Conservation (phyloP, 2,329 filamentous ascomycete genomes). For the Claviceps monticola region DNA sequence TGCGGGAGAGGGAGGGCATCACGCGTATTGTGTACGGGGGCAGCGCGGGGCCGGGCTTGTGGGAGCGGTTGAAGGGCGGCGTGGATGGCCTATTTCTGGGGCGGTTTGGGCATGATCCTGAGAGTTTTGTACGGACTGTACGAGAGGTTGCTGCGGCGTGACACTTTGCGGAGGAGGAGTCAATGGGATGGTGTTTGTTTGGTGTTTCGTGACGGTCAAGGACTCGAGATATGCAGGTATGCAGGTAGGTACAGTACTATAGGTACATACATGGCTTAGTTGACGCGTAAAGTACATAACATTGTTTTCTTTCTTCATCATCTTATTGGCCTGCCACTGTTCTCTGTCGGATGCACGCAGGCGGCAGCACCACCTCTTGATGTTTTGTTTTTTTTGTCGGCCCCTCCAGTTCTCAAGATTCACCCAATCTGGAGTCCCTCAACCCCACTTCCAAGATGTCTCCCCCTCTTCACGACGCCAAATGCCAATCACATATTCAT, state of each 20-base stretch:
- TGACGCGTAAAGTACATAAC: too few species aligned
- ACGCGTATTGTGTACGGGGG: conserved; percentile 70
- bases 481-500: not conserved
- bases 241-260: too few species aligned
- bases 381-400: too few species aligned
- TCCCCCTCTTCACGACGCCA: not conserved
- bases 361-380: too few species aligned
- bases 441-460: not conserved
- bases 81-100: conserved; percentile 75
- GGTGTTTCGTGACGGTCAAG: too few species aligned
- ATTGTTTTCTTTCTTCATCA: too few species aligned
- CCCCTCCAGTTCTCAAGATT: too few species aligned
- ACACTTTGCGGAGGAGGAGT: not conserved
- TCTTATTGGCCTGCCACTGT: too few species aligned
- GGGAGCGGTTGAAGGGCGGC: conserved; percentile 48
- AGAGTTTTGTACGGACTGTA: conserved; percentile 58
- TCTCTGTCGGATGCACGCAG: too few species aligned
- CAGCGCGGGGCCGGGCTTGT: conserved; percentile 68
- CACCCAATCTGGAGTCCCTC: not conserved
- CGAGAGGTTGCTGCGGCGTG: conserved; percentile 47
- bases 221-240: too few species aligned
- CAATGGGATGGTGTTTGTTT: too few species aligned
- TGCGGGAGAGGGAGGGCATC: conserved; percentile 35
- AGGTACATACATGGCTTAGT: too few species aligned
- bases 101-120: conserved; percentile 65